These are phyloP conservation scores for Pyropia yezoensis DNA, from an alignment of 23 red algal species.

Conservation along the genomic window DNA sequence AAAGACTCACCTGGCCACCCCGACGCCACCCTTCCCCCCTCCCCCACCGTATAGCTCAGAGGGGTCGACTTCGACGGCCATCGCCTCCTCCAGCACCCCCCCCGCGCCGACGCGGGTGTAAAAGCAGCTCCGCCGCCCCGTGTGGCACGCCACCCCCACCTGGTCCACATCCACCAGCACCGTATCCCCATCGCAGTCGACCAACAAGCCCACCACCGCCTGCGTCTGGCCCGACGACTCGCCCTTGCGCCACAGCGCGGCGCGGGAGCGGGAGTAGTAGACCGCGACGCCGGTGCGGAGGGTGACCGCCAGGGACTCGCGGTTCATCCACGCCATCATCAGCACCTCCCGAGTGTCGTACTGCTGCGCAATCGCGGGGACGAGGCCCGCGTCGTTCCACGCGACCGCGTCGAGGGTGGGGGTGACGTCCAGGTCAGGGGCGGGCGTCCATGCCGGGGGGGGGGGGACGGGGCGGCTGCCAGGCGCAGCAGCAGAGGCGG, in stretches of 20 bases:
- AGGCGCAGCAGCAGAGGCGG: too few species aligned
- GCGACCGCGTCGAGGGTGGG: constrained; percentile 19
- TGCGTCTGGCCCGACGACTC: constrained; percentile 95
- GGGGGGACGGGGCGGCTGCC: too few species aligned
- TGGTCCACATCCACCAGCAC: constrained; percentile 85
- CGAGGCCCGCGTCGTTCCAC: constrained; percentile 60
- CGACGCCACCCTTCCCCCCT: too few species aligned
- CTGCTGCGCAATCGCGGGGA: constrained; percentile 89
- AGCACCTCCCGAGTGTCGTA: constrained; percentile 70
- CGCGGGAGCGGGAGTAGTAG: constrained; percentile 81
- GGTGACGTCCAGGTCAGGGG: constrained; percentile 9
- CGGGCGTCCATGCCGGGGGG: too few species aligned
- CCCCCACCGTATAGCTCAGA: too few species aligned
- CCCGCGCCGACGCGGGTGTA: constrained; percentile 7
- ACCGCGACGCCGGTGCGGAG: constrained; percentile 58
- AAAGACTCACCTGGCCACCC: too few species aligned
- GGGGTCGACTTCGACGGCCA: too few species aligned
- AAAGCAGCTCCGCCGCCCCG: constrained; percentile 84
- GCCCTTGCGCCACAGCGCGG: constrained; percentile 84
- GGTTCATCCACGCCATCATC: constrained; percentile 94
- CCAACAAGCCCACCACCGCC: constrained; percentile 40
- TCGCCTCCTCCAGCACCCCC: too few species aligned
- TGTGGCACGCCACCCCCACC: constrained; percentile 94
- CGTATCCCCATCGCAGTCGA: constrained; percentile 95
- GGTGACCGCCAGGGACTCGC: constrained; percentile 61